A percentile compares a stretch with the other conserved stretches of the same genome.
Evolutionary conservation across 371 early-diverging fungal genomes (phyloP).

Genomic region (Lichtheimia hyalospora): DNA sequence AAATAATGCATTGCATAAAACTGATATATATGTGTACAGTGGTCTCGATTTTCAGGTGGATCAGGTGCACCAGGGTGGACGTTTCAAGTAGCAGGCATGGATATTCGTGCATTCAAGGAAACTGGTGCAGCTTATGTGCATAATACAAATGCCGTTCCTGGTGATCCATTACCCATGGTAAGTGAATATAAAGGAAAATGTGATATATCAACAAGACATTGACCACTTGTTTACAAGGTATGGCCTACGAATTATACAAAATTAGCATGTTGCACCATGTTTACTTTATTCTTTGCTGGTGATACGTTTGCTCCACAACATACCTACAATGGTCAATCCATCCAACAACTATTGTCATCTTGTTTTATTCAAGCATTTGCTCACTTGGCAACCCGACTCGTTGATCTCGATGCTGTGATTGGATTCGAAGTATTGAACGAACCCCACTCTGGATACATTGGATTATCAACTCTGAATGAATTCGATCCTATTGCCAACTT

Average conservation of each 20-base stretch:
- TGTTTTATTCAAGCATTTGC: conserved; percentile 54
- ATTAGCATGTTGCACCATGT: conserved; percentile 82
- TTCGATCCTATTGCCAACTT: conserved; percentile 71
- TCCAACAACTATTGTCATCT: conserved; percentile 58
- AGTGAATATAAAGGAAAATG: not conserved
- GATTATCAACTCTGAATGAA: conserved; percentile 49
- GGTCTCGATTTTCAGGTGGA: conserved; percentile 72
- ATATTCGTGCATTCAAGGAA: conserved; percentile 66
- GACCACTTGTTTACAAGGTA: conserved; percentile 23
- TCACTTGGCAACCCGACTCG: conserved; percentile 59
- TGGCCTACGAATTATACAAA: conserved; percentile 87
- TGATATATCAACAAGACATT: not conserved
- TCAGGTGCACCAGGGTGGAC: conserved; percentile 77
- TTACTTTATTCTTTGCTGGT: conserved; percentile 83
- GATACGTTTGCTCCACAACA: conserved; percentile 70
- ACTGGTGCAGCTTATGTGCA: conserved; percentile 81
- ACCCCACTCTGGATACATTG: conserved; percentile 81
- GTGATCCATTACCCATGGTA: conserved; percentile 73
- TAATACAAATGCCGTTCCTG: conserved; percentile 63
- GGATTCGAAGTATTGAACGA: conserved; percentile 87
- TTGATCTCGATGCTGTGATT: conserved; percentile 61
- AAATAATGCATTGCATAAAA: too few relatives aligned
- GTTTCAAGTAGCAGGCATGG: conserved; percentile 68
- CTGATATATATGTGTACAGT: conserved; percentile 24
- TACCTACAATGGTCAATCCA: conserved; percentile 44